Conservation (phyloP, 129 eudicot species). For the Chrysanthemum seticuspe region DNA sequence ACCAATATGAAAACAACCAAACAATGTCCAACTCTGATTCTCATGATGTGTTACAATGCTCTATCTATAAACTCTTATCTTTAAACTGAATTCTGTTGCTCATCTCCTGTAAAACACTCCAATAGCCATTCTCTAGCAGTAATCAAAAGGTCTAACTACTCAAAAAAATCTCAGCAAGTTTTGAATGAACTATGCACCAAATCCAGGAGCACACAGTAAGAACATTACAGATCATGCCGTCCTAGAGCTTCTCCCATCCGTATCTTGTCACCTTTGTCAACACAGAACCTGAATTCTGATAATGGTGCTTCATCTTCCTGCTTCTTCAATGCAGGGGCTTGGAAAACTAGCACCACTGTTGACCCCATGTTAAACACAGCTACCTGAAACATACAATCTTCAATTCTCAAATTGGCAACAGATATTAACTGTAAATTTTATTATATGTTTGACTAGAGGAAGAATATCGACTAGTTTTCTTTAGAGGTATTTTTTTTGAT, state of each 20-base stretch:
- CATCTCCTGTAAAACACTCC: not conserved
- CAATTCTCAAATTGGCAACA: conserved; percentile 4
- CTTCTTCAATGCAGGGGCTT: conserved; percentile 57
- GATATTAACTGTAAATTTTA: not conserved
- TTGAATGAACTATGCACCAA: not conserved
- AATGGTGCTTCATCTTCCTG: conserved; percentile 29
- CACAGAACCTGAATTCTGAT: conserved; percentile 68
- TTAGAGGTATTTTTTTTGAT: not conserved
- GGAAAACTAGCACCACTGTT: conserved; percentile 86
- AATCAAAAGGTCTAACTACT: not conserved
- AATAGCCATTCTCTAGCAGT: not conserved
- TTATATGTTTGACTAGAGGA: too few relatives aligned
- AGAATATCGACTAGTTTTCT: too few relatives aligned
- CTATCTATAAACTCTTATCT: not conserved
- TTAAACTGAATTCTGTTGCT: not conserved
- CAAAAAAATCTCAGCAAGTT: not conserved
- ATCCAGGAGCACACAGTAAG: not conserved
- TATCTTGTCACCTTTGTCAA: conserved; percentile 74
- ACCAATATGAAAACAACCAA: not conserved
- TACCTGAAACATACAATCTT: conserved; percentile 44
- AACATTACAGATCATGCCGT: conserved; percentile 39
- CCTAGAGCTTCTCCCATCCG: conserved; percentile 92
- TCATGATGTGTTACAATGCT: not conserved
- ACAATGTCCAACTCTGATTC: not conserved
- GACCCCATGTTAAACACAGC: conserved; percentile 99